These are phyloP conservation scores for Cutaneotrichosporon sp. DNA, from an alignment of 1,284 basidiomycete species.

Conservation along the genomic window DNA sequence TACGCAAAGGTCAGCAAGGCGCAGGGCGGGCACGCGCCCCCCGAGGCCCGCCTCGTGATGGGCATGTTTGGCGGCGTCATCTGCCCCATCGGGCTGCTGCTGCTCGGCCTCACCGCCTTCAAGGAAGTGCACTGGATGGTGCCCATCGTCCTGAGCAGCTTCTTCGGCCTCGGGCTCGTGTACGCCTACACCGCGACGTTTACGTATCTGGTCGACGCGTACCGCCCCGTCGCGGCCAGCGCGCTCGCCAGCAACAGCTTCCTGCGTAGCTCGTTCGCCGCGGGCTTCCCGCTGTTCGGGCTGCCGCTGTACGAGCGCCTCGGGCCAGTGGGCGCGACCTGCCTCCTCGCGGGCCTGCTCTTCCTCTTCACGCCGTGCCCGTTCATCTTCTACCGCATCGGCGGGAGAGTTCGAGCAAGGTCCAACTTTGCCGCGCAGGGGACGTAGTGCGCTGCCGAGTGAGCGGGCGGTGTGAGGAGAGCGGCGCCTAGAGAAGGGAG, in stretches of 20 bases:
- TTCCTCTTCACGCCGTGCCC: constrained; percentile 71
- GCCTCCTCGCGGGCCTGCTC: constrained; percentile 70
- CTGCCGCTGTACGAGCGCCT: constrained; percentile 55
- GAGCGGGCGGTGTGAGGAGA: not conserved
- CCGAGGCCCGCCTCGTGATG: constrained; percentile 68
- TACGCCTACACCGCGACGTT: constrained; percentile 69
- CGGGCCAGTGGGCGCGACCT: constrained; percentile 72
- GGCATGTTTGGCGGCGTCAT: constrained; percentile 70
- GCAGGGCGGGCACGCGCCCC: constrained; percentile 61
- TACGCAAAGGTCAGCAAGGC: constrained; percentile 43
- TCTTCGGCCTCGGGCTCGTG: constrained; percentile 55
- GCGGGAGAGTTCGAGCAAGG: constrained; percentile 37
- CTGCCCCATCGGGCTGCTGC: constrained; percentile 68
- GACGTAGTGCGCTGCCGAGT: not conserved
- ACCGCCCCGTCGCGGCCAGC: constrained; percentile 73
- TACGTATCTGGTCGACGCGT: constrained; percentile 61
- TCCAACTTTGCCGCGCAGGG: constrained; percentile 9
- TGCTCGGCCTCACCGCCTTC: constrained; percentile 73
- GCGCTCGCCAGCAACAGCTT: constrained; percentile 75
- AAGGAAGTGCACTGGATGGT: constrained; percentile 66
- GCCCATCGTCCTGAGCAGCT: constrained; percentile 31
- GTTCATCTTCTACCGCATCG: constrained; percentile 54
- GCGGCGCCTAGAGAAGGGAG: not conserved
- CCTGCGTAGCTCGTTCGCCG: constrained; percentile 66
- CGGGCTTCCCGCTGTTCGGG: constrained; percentile 65